Conservation (phyloP, 2,329 filamentous ascomycete genomes). For the Stachybotrys elegans region DNA sequence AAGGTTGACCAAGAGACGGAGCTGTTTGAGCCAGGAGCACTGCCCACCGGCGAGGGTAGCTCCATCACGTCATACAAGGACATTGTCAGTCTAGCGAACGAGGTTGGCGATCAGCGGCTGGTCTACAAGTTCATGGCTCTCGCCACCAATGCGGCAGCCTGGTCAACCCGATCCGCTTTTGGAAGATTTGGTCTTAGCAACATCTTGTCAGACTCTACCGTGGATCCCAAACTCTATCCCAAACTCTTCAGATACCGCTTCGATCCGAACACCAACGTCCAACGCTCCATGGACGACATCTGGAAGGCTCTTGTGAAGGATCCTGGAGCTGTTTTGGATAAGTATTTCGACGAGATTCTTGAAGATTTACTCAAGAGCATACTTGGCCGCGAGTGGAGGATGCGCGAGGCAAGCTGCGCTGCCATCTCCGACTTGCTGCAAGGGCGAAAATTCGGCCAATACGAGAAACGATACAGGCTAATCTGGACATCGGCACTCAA, state of each 20-base stretch:
- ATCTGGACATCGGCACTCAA: slow-evolving; percentile 86
- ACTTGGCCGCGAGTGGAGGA: slow-evolving; percentile 87
- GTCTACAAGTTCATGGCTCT: slow-evolving; percentile 99
- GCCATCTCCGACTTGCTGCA: slow-evolving; percentile 86
- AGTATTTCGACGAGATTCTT: slow-evolving; percentile 85
- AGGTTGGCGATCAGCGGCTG: slow-evolving; percentile 92
- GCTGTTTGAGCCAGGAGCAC: slow-evolving; percentile 83
- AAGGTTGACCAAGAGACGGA: slow-evolving; percentile 90
- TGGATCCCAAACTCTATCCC: slow-evolving; percentile 91
- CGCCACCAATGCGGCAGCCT: slow-evolving; percentile 91
- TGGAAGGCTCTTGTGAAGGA: slow-evolving; percentile 97
- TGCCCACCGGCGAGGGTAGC: slow-evolving; percentile 84
- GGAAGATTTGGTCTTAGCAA: slow-evolving; percentile 88
- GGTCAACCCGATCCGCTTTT: slow-evolving; percentile 95
- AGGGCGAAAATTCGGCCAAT: slow-evolving; percentile 68
- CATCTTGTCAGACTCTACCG: slow-evolving; percentile 80
- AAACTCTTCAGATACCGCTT: slow-evolving; percentile 94
- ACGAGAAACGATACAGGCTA: slow-evolving; percentile 76
- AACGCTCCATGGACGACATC: slow-evolving; percentile 94
- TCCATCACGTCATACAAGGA: slow-evolving; percentile 96
- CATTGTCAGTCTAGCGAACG: slow-evolving; percentile 90
- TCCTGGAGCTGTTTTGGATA: slow-evolving; percentile 67
- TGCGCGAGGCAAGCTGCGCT: slow-evolving; percentile 85
- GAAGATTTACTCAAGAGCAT: slow-evolving; percentile 81
- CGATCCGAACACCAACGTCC: slow-evolving; percentile 89